Base-by-base conservation (phyloP, 108 stramenopile species). In the Cyclotella atomus region DNA sequence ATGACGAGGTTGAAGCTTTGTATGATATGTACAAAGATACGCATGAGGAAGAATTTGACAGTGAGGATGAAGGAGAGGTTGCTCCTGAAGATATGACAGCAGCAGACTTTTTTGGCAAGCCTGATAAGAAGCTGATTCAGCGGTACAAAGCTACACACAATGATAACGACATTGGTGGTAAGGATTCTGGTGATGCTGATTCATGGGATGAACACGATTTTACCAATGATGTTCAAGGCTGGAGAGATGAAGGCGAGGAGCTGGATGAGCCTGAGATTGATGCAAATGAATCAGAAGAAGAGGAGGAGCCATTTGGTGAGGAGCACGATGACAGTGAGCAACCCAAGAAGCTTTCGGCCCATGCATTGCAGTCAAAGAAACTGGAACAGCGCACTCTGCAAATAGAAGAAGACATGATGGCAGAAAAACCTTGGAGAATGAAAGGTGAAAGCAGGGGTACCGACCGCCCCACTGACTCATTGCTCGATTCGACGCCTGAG, bases 341-440 rank as follows among this genome's bases (percentile, higher is more conserved):
- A 25, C 68, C 61, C 19, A 32, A 63, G 57, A 57, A 56, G 54
- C 19, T 72, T 19, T 85, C 89, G n/a, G 61, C 65, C 10, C 73
- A 85, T 68, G 74, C 65, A 24, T 78, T 87, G 49, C 75, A 82
- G 46, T 71, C 65, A 16, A 71, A 76, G 21, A 93, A 90, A 59
- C 88, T 97, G 8, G 65, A 73, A n/a, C 44, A 80, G 59, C 91
- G 95, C 43, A 97, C 97, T n/a, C 76, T 88, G 24, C 82, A 88
- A 30, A 56, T 98, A 2, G 98, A 99, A 81, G 65, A 89, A 60
- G 98, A 98, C 60, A 77, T 97, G 76, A 75, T 99, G 21, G 86
- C 94, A 2, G 97, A 97, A 68, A 97, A 97, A 71, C 96, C 97
- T 3, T 99, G 98, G 98, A 92, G 88, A 73, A 92, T 98, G 89